Evolutionary conservation across 2,329 filamentous ascomycete genomes (phyloP), one percentile per base, ranked within the genome.

Genomic region (Gliomastix tumulicola): DNA sequence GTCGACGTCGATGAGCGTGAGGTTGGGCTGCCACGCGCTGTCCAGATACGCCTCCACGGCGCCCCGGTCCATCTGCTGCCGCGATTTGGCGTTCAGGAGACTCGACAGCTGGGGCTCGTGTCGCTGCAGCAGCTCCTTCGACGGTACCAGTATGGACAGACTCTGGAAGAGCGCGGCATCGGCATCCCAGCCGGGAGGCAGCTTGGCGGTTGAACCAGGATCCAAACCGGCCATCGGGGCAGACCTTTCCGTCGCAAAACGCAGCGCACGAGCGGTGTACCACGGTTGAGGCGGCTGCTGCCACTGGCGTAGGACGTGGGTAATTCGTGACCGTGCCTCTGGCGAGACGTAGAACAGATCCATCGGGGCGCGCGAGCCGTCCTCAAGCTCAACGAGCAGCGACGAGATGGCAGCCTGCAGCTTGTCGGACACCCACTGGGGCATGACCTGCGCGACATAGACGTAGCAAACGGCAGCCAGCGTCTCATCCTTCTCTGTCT

Each of bases 401-500:
- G 25, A 13, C 17, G 25, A 13, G 13, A 28, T 28, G 10, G 25
- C 25, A 7, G 13, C 25, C 13, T 28, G 25, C 13, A 28, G 25
- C 13, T n/a, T 13, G 4, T 28, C 25, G 17, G 25, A 28, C 17
- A 16, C 25, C 25, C 25, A 28, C 10, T 13, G 17, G 25, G 25
- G 25, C 25, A 28, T 28, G 2, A n/a, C 13, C 25, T 28, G 25
- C 5, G 3, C 25, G 7, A 16, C 25, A 9, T n/a, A 28, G n/a
- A 28, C 25, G 25, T 28, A 28, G 25, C 13, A 12, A n/a, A 28
- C 17, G 13, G 10, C 25, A 4, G 17, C 20, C n/a, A 30, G 18
- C 18, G 36, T 13, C 36, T 38, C 11, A 33, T 38, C 12, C 28
- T 34, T 31, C 32, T 38, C 17, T 38, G n/a, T n/a, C 25, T 2